phyloP scores from a whole-genome alignment of 1,284 basidiomycete genomes.

The Ustilago sp. region DNA sequence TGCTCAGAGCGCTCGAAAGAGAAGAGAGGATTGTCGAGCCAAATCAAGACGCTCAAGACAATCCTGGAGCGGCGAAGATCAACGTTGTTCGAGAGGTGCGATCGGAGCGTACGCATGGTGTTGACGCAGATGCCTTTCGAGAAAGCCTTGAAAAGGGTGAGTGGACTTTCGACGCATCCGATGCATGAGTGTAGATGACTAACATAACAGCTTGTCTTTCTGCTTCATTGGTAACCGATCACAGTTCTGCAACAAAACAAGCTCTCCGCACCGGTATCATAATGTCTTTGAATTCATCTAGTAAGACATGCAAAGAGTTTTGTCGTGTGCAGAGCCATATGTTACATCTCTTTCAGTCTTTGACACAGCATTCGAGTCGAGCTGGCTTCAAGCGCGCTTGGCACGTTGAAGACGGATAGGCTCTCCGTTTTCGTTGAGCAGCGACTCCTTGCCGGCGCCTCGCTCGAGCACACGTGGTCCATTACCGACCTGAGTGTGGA shows the following conservation, averaged over 20 bases:
- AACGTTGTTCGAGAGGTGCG: conserved; percentile 18
- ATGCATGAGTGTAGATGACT: background rate
- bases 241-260: conserved; percentile 50
- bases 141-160: conserved; percentile 54
- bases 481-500: conserved; percentile 68
- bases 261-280: conserved; percentile 39
- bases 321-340: background rate
- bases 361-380: background rate
- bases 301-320: background rate
- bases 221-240: background rate
- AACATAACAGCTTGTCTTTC: background rate
- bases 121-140: conserved; percentile 60
- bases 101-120: conserved; percentile 39
- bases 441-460: conserved; percentile 46
- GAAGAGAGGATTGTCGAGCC: conserved; percentile 40
- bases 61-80: conserved; percentile 7
- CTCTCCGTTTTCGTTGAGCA: conserved; percentile 58
- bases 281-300: conserved; percentile 7
- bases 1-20: conserved; percentile 73
- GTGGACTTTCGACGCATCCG: background rate
- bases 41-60: conserved; percentile 16
- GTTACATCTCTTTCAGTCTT: background rate
- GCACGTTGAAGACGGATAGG: conserved; percentile 62
- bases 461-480: conserved; percentile 65
- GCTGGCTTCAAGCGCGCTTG: conserved; percentile 47